Percentiles rank a stretch among this genome's conserved stretches.
Evolutionary conservation across 768 basidiomycete species (phyloP).

Genomic region (Tephrocybe sp.): DNA sequence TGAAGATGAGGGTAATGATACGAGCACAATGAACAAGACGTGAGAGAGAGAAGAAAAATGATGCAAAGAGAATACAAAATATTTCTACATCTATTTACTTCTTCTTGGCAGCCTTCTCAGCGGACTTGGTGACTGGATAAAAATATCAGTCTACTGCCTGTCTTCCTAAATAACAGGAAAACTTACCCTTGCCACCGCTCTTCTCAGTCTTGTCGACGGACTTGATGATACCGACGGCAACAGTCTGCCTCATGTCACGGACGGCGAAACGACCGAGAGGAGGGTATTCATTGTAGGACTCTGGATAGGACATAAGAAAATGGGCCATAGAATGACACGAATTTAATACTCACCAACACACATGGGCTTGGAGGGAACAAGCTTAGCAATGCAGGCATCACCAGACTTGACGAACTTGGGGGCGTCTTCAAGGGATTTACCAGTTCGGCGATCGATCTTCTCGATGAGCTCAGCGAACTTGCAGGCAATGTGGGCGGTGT

Average conservation of each 20-base stretch:
- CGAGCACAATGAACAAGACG: conserved; percentile 30
- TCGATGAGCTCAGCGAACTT: conserved; percentile 98
- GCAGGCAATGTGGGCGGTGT: conserved; percentile 99
- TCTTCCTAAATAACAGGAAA: too few relatives aligned
- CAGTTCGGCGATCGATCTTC: conserved; percentile 99
- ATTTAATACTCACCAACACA: conserved; percentile 34
- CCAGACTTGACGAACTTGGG: conserved; percentile 99
- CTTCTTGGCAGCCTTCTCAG: conserved; percentile 96
- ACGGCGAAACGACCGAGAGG: conserved; percentile 99
- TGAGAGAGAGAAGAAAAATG: conserved; percentile 41
- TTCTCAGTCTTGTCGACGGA: conserved; percentile 94
- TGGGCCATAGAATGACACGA: neutral
- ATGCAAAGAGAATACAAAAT: conserved; percentile 57
- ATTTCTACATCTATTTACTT: conserved; percentile 86
- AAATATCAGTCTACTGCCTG: neutral
- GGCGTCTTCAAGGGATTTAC: conserved; percentile 81
- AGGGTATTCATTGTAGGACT: conserved; percentile 96
- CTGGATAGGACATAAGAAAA: conserved; percentile 20
- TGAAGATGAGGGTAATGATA: conserved; percentile 20
- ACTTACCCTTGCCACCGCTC: conserved; percentile 77
- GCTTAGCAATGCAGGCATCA: conserved; percentile 98
- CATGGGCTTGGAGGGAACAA: conserved; percentile 94
- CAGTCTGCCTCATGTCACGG: conserved; percentile 99
- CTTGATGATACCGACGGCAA: conserved; percentile 99
- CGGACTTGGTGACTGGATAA: conserved; percentile 80